Evolutionary conservation across 78 protist species (phyloP).

Genomic region (Dictyostelium discoideum): DNA sequence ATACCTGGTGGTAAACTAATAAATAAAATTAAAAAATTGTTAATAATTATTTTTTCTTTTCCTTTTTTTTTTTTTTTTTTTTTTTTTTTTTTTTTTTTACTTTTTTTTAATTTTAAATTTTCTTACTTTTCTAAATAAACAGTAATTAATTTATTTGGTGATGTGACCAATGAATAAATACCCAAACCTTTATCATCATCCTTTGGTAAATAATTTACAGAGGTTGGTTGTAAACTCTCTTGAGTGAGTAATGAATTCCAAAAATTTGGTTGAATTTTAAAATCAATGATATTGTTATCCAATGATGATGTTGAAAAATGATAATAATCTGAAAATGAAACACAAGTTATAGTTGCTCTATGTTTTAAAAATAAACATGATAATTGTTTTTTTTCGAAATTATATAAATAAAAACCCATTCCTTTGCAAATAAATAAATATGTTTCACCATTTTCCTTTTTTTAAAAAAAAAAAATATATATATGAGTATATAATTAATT

Average conservation of each 20-base stretch:
- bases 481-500: too few relatives aligned
- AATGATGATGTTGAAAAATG: slow-evolving; percentile 20
- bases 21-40: neutral
- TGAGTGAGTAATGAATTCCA: neutral
- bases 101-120: too few relatives aligned
- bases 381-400: neutral
- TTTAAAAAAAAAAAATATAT: neutral
- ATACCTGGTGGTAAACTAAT: neutral
- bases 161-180: neutral
- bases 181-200: neutral
- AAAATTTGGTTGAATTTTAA: neutral
- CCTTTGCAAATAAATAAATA: slow-evolving; percentile 5
- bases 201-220: neutral
- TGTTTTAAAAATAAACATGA: neutral
- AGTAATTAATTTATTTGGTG: slow-evolving; percentile 6
- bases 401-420: slow-evolving; percentile 23
- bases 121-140: slow-evolving; percentile 8
- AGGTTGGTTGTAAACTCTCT: neutral
- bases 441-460: neutral
- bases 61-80: neutral
- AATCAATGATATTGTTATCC: slow-evolving; percentile 14
- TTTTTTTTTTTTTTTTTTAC: neutral
- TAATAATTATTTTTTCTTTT: neutral
- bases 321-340: slow-evolving; percentile 2
- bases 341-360: neutral